These are phyloP conservation scores for Vitis hybrid DNA, from an alignment of 177 flowering plant genomes.

Conservation along the genomic window DNA sequence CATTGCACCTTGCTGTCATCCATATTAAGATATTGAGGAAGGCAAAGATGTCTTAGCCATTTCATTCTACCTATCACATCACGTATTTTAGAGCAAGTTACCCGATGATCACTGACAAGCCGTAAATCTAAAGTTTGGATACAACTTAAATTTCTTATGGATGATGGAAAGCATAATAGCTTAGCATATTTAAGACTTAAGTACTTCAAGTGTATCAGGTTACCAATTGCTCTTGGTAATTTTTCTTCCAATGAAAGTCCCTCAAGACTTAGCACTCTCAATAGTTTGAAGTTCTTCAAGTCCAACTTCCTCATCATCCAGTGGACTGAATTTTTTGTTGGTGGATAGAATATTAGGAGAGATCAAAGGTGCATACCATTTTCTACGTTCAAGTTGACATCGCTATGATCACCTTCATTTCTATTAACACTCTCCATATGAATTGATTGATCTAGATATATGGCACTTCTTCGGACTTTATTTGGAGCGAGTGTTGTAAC, in stretches of 20 bases:
- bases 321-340: neutral
- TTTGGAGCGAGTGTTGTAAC: neutral
- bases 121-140: constrained; percentile 13
- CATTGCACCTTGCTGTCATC: neutral
- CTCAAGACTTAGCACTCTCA: constrained; percentile 6
- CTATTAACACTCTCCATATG: too few species aligned
- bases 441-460: neutral
- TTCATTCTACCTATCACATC: constrained; percentile 13
- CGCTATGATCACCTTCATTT: neutral
- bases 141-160: constrained; percentile 4
- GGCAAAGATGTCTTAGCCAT: constrained; percentile 12
- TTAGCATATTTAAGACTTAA: neutral
- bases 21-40: neutral
- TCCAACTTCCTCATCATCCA: too few species aligned
- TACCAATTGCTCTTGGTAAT: constrained; percentile 5
- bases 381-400: neutral
- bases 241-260: neutral
- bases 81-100: neutral
- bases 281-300: neutral
- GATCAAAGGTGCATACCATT: neutral
- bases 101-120: neutral
- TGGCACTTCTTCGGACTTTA: neutral
- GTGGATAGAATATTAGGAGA: neutral
- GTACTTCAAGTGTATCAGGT: constrained; percentile 13
- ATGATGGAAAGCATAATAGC: constrained; percentile 4